These are phyloP conservation scores for Phaeodactylum tricornutum DNA, from an alignment of 108 stramenopile genomes.

Conservation along the genomic window DNA sequence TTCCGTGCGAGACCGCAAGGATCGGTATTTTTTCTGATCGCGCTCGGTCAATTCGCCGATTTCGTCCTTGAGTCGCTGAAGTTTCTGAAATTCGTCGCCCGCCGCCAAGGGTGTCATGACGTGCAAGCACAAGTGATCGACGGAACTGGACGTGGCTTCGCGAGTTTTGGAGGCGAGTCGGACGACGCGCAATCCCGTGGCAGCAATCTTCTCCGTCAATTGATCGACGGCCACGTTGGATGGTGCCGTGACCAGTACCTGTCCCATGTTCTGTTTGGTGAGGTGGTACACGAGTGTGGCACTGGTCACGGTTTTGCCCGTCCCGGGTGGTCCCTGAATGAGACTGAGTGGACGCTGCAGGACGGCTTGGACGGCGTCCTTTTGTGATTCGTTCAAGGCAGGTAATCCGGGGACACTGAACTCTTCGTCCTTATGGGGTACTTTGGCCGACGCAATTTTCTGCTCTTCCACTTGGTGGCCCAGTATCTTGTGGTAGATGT, in stretches of 20 bases:
- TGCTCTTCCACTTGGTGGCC: constrained; percentile 97
- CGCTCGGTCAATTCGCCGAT: constrained; percentile 87
- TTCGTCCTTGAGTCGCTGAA: constrained; percentile 89
- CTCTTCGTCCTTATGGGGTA: constrained; percentile 45
- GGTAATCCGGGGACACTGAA: constrained; percentile 91
- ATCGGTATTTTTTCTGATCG: constrained; percentile 87
- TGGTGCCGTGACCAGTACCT: constrained; percentile 96
- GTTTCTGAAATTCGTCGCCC: constrained; percentile 86
- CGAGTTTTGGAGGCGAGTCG: constrained; percentile 92
- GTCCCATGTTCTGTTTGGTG: constrained; percentile 88
- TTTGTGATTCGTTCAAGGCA: constrained; percentile 92
- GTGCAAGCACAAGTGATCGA: constrained; percentile 90
- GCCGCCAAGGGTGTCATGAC: constrained; percentile 80
- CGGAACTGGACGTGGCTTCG: constrained; percentile 73
- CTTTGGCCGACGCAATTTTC: constrained; percentile 55
- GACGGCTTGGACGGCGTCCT: constrained; percentile 81
- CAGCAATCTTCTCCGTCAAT: constrained; percentile 94
- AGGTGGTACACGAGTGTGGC: constrained; percentile 96
- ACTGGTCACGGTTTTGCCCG: constrained; percentile 92
- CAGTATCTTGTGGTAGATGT: constrained; percentile 94
- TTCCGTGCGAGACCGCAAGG: constrained; percentile 69
- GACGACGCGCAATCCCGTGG: constrained; percentile 92
- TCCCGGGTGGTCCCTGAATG: constrained; percentile 95
- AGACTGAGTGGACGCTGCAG: constrained; percentile 88
- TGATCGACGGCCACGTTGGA: constrained; percentile 99